A percentile compares a stretch with the other conserved stretches of the same genome.
phyloP scores from a whole-genome alignment of 495 filamentous ascomycete species.

The Lasiosphaeria ovina region DNA sequence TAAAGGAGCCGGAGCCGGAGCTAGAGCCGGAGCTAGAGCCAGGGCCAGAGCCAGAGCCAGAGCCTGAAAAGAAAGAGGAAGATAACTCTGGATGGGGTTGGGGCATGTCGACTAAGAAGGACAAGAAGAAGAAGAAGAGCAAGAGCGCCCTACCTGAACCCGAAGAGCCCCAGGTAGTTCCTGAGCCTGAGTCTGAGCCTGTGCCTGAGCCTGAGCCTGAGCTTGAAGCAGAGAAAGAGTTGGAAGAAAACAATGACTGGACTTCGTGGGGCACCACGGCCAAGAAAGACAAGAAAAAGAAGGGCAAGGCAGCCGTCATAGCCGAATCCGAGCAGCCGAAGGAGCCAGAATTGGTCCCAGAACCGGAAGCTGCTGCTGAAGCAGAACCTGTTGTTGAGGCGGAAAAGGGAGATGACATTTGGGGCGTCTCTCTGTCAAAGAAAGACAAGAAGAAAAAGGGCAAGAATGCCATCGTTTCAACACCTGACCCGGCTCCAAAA shows the following conservation, averaged over 20 bases:
- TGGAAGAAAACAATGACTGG: slow-evolving; percentile 25
- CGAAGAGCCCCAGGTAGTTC: slow-evolving; percentile 5
- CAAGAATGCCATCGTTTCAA: slow-evolving; percentile 10
- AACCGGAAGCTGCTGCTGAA: slow-evolving; percentile 23
- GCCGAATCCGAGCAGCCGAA: slow-evolving; percentile 25
- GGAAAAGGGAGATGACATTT: slow-evolving; percentile 24
- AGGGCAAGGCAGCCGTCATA: slow-evolving; percentile 20
- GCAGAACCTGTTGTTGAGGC: slow-evolving; percentile 35
- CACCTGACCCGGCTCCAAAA: slow-evolving; percentile 14
- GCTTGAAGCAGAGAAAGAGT: background rate
- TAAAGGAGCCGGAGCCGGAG: slow-evolving; percentile 33
- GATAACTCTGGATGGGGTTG: slow-evolving; percentile 6
- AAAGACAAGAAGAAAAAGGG: slow-evolving; percentile 38
- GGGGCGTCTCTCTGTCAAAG: slow-evolving; percentile 16
- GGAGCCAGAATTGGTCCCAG: slow-evolving; percentile 24
- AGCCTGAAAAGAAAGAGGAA: slow-evolving; percentile 30
- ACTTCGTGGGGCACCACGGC: slow-evolving; percentile 4
- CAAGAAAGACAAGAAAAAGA: slow-evolving; percentile 38
- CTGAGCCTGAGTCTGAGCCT: slow-evolving; percentile 17
- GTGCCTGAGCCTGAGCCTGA: slow-evolving; percentile 19
- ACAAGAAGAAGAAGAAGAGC: slow-evolving; percentile 18
- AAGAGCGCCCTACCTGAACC: slow-evolving; percentile 9
- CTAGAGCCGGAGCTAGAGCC: slow-evolving; percentile 14
- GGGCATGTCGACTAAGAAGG: slow-evolving; percentile 8
- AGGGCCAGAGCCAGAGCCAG: slow-evolving; percentile 28